A percentile compares a stretch with the other conserved stretches of the same genome.
phyloP scores from a whole-genome alignment of 495 filamentous ascomycete species.

The Oidiodendron maius region DNA sequence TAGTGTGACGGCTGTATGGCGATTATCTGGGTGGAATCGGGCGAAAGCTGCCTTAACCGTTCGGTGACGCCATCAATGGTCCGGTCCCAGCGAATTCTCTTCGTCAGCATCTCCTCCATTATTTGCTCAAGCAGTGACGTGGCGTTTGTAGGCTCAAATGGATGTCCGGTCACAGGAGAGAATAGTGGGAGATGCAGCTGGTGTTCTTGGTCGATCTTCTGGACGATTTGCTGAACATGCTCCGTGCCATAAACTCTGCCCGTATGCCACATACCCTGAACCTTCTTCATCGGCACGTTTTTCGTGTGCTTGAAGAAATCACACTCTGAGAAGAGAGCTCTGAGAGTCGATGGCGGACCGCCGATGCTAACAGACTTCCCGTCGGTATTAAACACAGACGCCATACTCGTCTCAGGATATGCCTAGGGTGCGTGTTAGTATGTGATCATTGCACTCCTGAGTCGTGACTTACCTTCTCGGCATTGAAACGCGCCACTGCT shows the following conservation, averaged over 20 bases:
- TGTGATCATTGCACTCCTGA: background rate
- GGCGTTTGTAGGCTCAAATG: constrained; percentile 14
- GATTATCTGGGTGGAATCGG: constrained; percentile 9
- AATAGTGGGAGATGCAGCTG: constrained; percentile 14
- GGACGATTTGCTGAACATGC: no score
- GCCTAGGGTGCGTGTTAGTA: background rate
- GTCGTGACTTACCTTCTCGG: constrained; percentile 9
- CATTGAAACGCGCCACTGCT: constrained; percentile 30
- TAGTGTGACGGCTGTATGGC: constrained; percentile 16
- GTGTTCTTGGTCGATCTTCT: constrained; percentile 2
- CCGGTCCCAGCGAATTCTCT: constrained; percentile 25
- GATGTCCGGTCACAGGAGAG: constrained; percentile 18
- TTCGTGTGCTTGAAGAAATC: background rate
- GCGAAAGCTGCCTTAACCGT: background rate
- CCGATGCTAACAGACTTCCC: background rate
- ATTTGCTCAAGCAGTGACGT: constrained; percentile 26
- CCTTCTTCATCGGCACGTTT: constrained; percentile 16
- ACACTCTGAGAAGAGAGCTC: background rate
- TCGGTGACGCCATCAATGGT: constrained; percentile 19
- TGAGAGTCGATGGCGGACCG: background rate
- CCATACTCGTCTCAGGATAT: background rate
- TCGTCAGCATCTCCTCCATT: constrained; percentile 28
- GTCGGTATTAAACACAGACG: background rate
- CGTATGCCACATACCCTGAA: constrained; percentile 14
- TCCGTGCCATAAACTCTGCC: background rate